A percentile compares a stretch with the other conserved stretches of the same genome.
Conservation (phyloP, 148 eudicot species). For the Spergularia marina region DNA sequence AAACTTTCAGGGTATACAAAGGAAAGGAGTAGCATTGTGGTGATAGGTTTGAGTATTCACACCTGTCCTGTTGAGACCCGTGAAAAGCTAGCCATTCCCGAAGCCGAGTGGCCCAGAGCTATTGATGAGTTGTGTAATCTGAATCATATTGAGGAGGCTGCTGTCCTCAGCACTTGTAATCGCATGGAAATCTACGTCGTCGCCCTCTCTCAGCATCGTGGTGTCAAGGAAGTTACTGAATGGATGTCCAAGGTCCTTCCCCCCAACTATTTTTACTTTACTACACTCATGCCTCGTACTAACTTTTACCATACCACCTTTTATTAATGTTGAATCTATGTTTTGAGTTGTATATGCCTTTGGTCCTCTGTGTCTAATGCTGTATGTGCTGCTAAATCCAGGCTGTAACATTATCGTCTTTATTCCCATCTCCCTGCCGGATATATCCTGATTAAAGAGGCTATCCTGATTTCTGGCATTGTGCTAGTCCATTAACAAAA, state of each 20-base stretch:
- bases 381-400: no score
- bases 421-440: no score
- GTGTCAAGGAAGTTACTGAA: slow-evolving; percentile 95
- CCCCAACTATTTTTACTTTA: no score
- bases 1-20: slow-evolving; percentile 71
- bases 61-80: slow-evolving; percentile 89
- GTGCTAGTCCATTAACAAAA: no score
- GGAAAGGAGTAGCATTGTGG: slow-evolving; percentile 93
- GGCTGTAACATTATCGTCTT: no score
- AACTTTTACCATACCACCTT: no score
- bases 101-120: slow-evolving; percentile 98
- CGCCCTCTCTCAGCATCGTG: slow-evolving; percentile 93
- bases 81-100: slow-evolving; percentile 98
- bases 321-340: no score
- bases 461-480: no score
- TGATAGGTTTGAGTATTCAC: slow-evolving; percentile 84
- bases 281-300: no score
- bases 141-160: slow-evolving; percentile 97
- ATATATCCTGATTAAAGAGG: no score
- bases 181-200: slow-evolving; percentile 96
- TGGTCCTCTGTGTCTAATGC: no score
- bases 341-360: no score
- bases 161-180: slow-evolving; percentile 94
- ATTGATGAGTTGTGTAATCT: slow-evolving; percentile 78
- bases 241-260: slow-evolving; percentile 92